Evolutionary conservation across 495 filamentous ascomycete genomes (phyloP), one percentile per base, ranked within the genome.

Genomic region (Pseudotulostoma volvatum): DNA sequence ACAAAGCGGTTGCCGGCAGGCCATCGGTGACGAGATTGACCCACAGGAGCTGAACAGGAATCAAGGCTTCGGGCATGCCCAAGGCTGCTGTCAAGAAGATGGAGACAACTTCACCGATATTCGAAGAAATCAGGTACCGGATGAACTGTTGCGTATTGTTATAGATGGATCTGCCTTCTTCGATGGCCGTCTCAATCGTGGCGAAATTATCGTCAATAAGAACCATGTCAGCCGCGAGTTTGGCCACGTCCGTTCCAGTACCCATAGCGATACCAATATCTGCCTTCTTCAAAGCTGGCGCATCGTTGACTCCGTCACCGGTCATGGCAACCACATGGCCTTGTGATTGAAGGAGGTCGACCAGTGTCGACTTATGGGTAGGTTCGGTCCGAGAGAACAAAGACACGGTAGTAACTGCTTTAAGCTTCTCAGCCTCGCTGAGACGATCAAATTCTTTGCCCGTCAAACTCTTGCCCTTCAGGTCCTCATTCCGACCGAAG

Each of bases 121-220:
- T 99, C 20, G 87, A 95, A 7, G 86, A 94, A 58, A 99, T 99
- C 36, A 99, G 70, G 55, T 99, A 99, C 18, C 92, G 83, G 59
- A 99, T 99, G 57, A 99, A 99, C 54, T 99, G 92, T 54, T 99
- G 92, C 2, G 92, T 99, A 69, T 99, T 99, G 76, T 88, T 95
- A 70, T 93, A 99, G 64, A 99, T 99, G 21, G 86, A 86, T 38
- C 92, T 79, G 38, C 92, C 92, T 59, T 99, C 92, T 59, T 95
- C 90, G 37, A 99, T 86, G 23, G 92, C 92, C 39, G 82, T 71
- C 49, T 88, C 82, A 51, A 99, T 99, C 18, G 92, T 96, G 33
- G 92, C 90, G 54, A 99, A 99, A 63, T 99, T 99, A 60, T 96
- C 81, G 63, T 99, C 92, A 18, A 85, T 86, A 37, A 99, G 77